Conservation (phyloP, 2,329 filamentous ascomycete genomes). For the Botrytis sinoallii region DNA sequence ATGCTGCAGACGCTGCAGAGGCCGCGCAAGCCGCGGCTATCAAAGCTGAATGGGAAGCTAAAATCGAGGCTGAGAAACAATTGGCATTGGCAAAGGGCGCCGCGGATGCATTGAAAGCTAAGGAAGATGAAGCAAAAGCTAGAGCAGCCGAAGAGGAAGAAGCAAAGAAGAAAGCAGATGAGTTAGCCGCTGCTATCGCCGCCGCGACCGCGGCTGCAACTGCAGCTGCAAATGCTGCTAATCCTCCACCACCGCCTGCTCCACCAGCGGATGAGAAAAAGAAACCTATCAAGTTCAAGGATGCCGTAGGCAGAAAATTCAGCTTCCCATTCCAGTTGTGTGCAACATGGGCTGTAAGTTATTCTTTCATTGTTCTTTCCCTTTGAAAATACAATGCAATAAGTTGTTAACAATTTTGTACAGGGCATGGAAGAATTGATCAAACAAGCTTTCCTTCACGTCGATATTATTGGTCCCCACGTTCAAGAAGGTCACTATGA, state of each 20-base stretch:
- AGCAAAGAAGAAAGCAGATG: slow-evolving; percentile 39
- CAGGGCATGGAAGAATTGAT: slow-evolving; percentile 86
- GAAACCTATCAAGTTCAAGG: slow-evolving; percentile 81
- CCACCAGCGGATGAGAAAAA: slow-evolving; percentile 42
- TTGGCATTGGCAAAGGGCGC: slow-evolving; percentile 29
- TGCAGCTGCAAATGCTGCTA: slow-evolving; percentile 14
- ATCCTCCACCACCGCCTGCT: slow-evolving; percentile 13
- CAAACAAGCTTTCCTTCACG: slow-evolving; percentile 77
- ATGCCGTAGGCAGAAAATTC: slow-evolving; percentile 87
- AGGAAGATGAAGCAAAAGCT: slow-evolving; percentile 42
- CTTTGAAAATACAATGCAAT: slow-evolving; percentile 12
- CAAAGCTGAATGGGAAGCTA: slow-evolving; percentile 46
- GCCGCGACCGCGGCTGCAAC: slow-evolving; percentile 48
- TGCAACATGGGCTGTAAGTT: slow-evolving; percentile 74
- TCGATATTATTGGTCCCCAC: slow-evolving; percentile 72
- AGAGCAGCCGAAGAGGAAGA: slow-evolving; percentile 51
- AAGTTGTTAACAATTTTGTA: slow-evolving; percentile 30
- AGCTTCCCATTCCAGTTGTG: slow-evolving; percentile 87
- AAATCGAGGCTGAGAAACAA: slow-evolving; percentile 36
- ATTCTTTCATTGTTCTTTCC: not conserved
- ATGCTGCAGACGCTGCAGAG: slow-evolving; percentile 35
- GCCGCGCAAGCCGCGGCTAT: slow-evolving; percentile 42
- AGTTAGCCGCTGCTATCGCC: slow-evolving; percentile 25
- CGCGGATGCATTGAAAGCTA: slow-evolving; percentile 32
- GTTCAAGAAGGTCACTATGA: slow-evolving; percentile 79